Percentiles rank a stretch among this genome's conserved stretches.
Conservation (phyloP, 495 filamentous ascomycete species). For the Cairneyella variabilis region DNA sequence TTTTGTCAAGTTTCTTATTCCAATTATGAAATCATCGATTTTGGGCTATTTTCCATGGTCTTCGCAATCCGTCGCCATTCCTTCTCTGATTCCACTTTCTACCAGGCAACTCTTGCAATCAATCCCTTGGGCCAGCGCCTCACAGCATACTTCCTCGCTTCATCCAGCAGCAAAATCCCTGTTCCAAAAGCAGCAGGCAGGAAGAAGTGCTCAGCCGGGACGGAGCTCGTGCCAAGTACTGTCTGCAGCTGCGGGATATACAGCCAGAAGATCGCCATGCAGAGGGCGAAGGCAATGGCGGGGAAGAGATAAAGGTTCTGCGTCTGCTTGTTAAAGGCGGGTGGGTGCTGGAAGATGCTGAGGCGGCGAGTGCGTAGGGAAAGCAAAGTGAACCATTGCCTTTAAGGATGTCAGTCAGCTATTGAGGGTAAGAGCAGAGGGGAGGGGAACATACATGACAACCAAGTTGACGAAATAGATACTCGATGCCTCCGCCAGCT, state of each 20-base stretch:
- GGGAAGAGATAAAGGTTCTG: conserved; percentile 62
- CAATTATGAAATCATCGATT: too few relatives aligned
- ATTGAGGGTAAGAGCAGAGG: not conserved
- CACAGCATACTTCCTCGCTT: conserved; percentile 50
- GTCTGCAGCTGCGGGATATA: conserved; percentile 57
- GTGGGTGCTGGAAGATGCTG: conserved; percentile 62
- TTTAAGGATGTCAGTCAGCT: not conserved
- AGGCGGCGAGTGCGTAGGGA: conserved; percentile 60
- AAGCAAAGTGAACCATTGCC: conserved; percentile 68
- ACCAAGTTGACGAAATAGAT: conserved; percentile 75
- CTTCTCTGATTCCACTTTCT: too few relatives aligned
- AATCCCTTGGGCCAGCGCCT: too few relatives aligned
- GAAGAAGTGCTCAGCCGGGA: conserved; percentile 65
- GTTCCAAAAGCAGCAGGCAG: conserved; percentile 60
- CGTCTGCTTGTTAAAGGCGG: conserved; percentile 50
- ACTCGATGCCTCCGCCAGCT: conserved; percentile 54
- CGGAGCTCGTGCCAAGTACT: conserved; percentile 46
- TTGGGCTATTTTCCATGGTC: too few relatives aligned
- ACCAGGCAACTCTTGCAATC: too few relatives aligned
- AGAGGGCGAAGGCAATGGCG: conserved; percentile 57
- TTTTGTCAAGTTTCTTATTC: too few relatives aligned
- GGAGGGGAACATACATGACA: conserved; percentile 48
- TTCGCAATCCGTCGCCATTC: too few relatives aligned
- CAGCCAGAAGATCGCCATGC: conserved; percentile 59
- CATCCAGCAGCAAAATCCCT: conserved; percentile 55